These are phyloP conservation scores for Metarhizium rileyi DNA, from an alignment of 2,329 filamentous ascomycete genomes.

Conservation along the genomic window DNA sequence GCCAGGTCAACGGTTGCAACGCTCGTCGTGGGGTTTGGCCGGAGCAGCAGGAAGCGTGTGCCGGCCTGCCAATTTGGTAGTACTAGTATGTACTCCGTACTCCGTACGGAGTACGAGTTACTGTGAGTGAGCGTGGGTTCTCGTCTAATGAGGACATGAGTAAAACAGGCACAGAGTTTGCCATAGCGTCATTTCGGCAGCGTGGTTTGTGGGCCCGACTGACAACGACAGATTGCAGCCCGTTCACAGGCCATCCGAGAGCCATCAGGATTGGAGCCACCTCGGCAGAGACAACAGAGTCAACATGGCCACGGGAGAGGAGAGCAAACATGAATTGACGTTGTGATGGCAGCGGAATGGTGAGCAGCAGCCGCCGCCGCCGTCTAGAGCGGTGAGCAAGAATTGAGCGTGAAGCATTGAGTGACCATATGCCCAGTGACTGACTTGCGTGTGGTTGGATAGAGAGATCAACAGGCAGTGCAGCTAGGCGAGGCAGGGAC, in stretches of 20 bases:
- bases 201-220: background rate
- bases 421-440: too few species aligned
- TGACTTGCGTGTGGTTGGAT: too few species aligned
- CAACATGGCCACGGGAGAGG: too few species aligned
- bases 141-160: constrained; percentile 5
- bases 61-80: background rate
- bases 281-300: too few species aligned
- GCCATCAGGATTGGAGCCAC: background rate
- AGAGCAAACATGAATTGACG: too few species aligned
- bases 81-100: background rate
- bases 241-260: background rate
- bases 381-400: constrained; percentile 6
- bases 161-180: constrained; percentile 1
- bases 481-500: too few species aligned
- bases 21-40: background rate
- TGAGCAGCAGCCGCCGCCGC: background rate
- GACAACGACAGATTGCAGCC: background rate
- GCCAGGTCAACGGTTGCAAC: too few species aligned
- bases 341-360: background rate
- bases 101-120: background rate
- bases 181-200: constrained; percentile 2
- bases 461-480: too few species aligned
- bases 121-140: constrained; percentile 2
- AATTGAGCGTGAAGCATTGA: too few species aligned
- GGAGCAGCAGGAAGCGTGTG: background rate